Percentiles rank a stretch among this genome's conserved stretches.
Evolutionary conservation across 768 basidiomycete species (phyloP).

Genomic region (Tricholoma terreum): DNA sequence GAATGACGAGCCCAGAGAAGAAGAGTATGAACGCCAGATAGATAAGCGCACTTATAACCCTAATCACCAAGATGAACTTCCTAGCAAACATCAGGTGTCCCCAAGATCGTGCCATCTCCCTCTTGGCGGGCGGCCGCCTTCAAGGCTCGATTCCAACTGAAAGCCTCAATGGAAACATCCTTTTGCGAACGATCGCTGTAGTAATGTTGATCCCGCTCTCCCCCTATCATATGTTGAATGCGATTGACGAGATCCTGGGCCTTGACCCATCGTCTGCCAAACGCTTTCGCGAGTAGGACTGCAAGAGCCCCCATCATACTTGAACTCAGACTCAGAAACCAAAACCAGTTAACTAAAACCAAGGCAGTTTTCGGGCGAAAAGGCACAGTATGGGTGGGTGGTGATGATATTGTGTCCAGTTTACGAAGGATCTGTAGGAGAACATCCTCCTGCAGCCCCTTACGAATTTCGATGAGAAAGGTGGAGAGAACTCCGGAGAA

Average conservation of each 20-base stretch:
- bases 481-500: neutral
- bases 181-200: too few relatives aligned
- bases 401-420: neutral
- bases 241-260: neutral
- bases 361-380: neutral
- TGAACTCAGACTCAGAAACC: neutral
- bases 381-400: neutral
- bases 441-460: neutral
- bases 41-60: neutral
- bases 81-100: neutral
- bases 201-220: too few relatives aligned
- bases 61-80: neutral
- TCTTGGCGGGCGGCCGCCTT: too few relatives aligned
- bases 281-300: neutral
- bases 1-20: neutral
- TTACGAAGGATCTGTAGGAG: neutral
- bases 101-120: too few relatives aligned
- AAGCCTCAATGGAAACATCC: too few relatives aligned
- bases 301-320: neutral
- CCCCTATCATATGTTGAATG: too few relatives aligned
- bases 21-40: neutral
- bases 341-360: neutral
- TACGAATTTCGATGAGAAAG: neutral
- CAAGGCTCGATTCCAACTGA: too few relatives aligned
- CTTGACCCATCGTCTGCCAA: neutral